Evolutionary conservation across 2,329 filamentous ascomycete species (phyloP), one percentile per base, ranked within the genome.

Genomic region (Pyrenophora tritici-repentis): DNA sequence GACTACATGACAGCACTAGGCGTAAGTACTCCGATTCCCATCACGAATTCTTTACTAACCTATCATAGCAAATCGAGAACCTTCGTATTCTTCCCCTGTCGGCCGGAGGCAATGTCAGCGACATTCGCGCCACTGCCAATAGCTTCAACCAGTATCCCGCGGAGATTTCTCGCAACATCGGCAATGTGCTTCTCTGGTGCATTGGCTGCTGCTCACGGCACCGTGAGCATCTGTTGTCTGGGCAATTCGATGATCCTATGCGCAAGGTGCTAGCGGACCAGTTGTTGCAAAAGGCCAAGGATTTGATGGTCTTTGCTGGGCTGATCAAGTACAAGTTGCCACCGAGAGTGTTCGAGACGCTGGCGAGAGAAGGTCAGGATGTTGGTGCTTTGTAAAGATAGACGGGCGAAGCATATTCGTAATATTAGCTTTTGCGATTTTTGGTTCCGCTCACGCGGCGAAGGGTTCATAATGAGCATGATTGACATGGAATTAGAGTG

Each of bases 231-330:
- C 79, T 86, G 55, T 81, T 83, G 48, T 82, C 80, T 51, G 86
- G 87, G 22, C 83, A 87, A 63, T 97, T 88, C 73, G 91, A 88
- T 62, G 87, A 87, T 81, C 58, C 79, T 7, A 71, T 68, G 81
- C 68, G 80, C 76, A 70, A 76, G 79, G 62, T 69, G 41, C 64
- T 76, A 72, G 85, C 87, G 43, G 85, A 88, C 50, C 81, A 88
- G 65, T 78, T 95, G 67, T 84, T 88, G 76, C 85, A 88, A 72
- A 90, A 89, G 78, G 91, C 90, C 33, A 86, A 91, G 73, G 93
- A 97, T 74, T 76, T 97, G 65, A 96, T 94, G 79, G 89, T 94
- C 12, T 97, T 96, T 78, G 93, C 91, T 13, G 93, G 91, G 49
- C 86, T 96, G 81, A 85, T 97, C 69, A 86, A 90, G 68, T 97